phyloP scores from a whole-genome alignment of 164 flowering plant species.

The Macadamia tetraphylla region DNA sequence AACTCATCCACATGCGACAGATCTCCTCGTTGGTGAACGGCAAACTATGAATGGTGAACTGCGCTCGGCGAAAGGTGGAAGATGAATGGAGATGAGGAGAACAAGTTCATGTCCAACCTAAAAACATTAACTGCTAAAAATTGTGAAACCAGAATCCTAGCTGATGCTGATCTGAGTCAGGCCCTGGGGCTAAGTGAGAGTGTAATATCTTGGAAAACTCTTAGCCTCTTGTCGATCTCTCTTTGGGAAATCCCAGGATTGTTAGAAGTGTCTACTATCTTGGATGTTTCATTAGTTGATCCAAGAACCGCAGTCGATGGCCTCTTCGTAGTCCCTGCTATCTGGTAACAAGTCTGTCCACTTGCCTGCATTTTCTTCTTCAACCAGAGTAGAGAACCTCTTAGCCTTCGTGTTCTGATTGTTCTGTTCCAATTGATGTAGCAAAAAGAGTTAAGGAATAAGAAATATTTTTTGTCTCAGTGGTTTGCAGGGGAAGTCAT shows the following conservation, averaged over 20 bases:
- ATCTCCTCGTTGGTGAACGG: too few species aligned
- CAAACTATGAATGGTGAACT: too few species aligned
- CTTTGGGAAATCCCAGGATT: constrained; percentile 13
- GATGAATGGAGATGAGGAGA: constrained; percentile 44
- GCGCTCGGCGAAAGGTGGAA: too few species aligned
- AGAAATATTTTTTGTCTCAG: too few species aligned
- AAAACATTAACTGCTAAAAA: constrained; percentile 3
- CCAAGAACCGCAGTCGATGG: constrained; percentile 79
- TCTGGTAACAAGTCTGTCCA: constrained; percentile 56
- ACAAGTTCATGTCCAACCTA: constrained; percentile 81
- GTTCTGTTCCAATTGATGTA: constrained; percentile 1
- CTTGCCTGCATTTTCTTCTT: constrained; percentile 29
- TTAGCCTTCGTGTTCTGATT: constrained; percentile 40
- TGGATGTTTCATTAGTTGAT: constrained; percentile 19
- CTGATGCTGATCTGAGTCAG: constrained; percentile 14
- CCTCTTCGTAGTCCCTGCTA: constrained; percentile 72
- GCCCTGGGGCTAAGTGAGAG: constrained; percentile 72
- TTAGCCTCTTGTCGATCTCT: constrained; percentile 69
- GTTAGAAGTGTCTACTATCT: constrained; percentile 8
- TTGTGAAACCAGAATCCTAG: background rate
- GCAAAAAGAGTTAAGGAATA: too few species aligned
- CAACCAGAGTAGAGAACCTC: constrained; percentile 32
- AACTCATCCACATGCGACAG: too few species aligned
- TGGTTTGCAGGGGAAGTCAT: too few species aligned
- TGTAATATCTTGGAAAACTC: constrained; percentile 82